Conservation (phyloP, 139 green algal species). For the Chlamydomonas urium region DNA sequence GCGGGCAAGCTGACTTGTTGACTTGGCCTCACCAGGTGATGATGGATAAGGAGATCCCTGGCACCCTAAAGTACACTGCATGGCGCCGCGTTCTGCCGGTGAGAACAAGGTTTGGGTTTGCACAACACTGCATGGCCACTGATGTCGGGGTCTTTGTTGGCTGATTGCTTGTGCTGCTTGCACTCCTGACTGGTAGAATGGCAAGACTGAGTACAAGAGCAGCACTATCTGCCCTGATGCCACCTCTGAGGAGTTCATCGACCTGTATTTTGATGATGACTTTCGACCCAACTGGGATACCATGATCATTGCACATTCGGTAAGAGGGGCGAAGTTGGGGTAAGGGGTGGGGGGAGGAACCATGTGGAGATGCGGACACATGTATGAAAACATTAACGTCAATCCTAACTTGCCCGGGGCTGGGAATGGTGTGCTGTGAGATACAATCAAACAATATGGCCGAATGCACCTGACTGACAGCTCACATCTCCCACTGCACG, state of each 20-base stretch:
- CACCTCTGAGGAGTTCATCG: slow-evolving; percentile 79
- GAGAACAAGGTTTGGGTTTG: background rate
- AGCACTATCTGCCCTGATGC: slow-evolving; percentile 61
- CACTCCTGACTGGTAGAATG: too few relatives aligned
- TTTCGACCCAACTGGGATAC: slow-evolving; percentile 63
- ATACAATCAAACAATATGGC: background rate
- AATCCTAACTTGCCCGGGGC: background rate
- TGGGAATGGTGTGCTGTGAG: background rate
- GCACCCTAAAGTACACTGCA: slow-evolving; percentile 58
- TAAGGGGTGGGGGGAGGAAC: background rate
- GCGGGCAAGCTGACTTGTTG: background rate
- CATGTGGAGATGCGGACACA: background rate
- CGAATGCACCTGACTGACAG: background rate
- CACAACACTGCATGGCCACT: background rate
- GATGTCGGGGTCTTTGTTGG: background rate
- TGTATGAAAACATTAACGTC: background rate
- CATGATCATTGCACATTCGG: slow-evolving; percentile 11
- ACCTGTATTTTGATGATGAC: slow-evolving; percentile 82
- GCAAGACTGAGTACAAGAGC: slow-evolving; percentile 89
- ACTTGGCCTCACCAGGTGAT: too few relatives aligned
- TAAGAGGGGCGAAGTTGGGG: slow-evolving; percentile 3
- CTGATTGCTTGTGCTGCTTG: background rate
- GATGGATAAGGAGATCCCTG: slow-evolving; percentile 61
- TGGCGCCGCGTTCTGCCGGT: slow-evolving; percentile 64
- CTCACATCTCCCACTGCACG: background rate